phyloP scores from a whole-genome alignment of 1,284 basidiomycete genomes.

The Trichosporon sp. region DNA sequence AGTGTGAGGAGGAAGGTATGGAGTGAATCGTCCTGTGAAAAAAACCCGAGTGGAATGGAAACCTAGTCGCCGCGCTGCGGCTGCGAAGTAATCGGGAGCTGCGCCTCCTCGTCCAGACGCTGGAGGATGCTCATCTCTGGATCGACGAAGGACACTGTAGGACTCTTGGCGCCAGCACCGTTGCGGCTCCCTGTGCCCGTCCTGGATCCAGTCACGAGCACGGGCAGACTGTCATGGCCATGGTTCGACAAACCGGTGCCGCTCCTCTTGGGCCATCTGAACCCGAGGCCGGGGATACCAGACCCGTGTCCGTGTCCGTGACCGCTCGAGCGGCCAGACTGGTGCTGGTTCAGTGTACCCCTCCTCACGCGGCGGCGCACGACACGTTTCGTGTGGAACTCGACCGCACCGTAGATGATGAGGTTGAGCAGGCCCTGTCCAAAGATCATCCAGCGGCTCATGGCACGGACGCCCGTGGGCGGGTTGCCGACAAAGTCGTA shows the following conservation, averaged over 20 bases:
- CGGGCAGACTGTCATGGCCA: background rate
- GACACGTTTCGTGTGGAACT: conserved; percentile 55
- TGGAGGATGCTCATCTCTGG: conserved; percentile 31
- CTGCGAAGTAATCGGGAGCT: background rate
- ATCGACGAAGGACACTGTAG: conserved; percentile 31
- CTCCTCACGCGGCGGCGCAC: conserved; percentile 46
- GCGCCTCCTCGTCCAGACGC: conserved; percentile 22
- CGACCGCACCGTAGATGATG: conserved; percentile 56
- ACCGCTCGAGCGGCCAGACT: conserved; percentile 10
- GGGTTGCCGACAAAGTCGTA: conserved; percentile 52
- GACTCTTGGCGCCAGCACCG: background rate
- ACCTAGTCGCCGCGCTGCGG: conserved; percentile 3
- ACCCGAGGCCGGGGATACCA: background rate
- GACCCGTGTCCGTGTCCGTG: background rate
- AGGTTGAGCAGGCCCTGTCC: conserved; percentile 55
- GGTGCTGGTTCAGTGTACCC: conserved; percentile 38
- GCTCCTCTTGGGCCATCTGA: background rate
- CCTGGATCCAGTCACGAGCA: background rate
- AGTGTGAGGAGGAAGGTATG: no score
- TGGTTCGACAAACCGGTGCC: background rate
- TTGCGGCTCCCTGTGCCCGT: background rate
- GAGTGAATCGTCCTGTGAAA: background rate
- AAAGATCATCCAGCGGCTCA: conserved; percentile 57
- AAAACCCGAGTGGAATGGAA: background rate
- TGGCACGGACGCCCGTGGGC: conserved; percentile 47